Conservation (phyloP, 2,329 filamentous ascomycete species). For the Fusarium cyanostomum region DNA sequence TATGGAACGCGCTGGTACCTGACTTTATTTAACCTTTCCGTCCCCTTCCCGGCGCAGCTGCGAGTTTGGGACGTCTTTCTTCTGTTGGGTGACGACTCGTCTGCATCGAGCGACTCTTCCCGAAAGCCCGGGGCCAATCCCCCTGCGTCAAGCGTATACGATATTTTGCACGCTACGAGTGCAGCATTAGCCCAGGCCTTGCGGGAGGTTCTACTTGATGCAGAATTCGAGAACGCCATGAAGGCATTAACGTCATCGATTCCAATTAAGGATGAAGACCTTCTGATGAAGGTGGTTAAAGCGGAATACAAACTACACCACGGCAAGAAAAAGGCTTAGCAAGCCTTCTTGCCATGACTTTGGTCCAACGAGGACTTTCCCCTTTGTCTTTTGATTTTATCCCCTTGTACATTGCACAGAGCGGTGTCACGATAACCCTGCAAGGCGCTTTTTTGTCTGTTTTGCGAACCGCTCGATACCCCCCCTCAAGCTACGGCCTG, state of each 20-base stretch:
- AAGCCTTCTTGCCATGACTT: constrained; percentile 42
- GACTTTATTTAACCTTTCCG: constrained; percentile 95
- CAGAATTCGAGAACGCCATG: constrained; percentile 98
- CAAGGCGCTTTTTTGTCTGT: constrained; percentile 31
- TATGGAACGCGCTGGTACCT: constrained; percentile 98
- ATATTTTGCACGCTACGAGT: constrained; percentile 88
- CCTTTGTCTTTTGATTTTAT: constrained; percentile 34
- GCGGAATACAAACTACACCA: constrained; percentile 82
- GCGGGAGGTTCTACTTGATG: constrained; percentile 86
- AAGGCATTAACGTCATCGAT: constrained; percentile 95
- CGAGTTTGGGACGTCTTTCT: constrained; percentile 99
- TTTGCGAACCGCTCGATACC: constrained; percentile 41
- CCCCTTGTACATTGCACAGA: constrained; percentile 34
- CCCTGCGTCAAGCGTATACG: constrained; percentile 65
- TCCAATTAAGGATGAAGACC: constrained; percentile 90
- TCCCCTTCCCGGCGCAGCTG: constrained; percentile 92
- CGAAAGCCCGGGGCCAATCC: constrained; percentile 32
- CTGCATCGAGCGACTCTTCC: constrained; percentile 19
- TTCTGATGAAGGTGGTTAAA: constrained; percentile 89
- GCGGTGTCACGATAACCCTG: constrained; percentile 38
- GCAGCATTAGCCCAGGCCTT: constrained; percentile 92
- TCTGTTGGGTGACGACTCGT: constrained; percentile 71
- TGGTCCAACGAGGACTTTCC: constrained; percentile 31
- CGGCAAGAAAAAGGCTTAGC: constrained; percentile 55
- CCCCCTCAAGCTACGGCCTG: constrained; percentile 37